These are phyloP conservation scores for Raphanus raphanistrum DNA, from an alignment of 345 rosid species.

Conservation along the genomic window DNA sequence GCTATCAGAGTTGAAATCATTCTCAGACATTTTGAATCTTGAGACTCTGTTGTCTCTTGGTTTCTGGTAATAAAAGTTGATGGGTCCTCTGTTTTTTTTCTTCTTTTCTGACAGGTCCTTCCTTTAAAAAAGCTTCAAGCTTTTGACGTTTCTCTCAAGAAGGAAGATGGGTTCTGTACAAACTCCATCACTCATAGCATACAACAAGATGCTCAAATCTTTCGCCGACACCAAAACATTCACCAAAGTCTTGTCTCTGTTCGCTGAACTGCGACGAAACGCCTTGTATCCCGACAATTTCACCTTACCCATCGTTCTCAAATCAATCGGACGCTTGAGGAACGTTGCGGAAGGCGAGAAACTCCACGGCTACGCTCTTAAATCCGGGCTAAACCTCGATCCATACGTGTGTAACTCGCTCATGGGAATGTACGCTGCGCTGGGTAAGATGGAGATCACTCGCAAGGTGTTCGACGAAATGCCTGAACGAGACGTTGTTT, in stretches of 20 bases:
- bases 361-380: conserved; percentile 56
- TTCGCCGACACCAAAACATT: conserved; percentile 44
- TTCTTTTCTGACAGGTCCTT: too few relatives aligned
- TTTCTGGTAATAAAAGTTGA: too few relatives aligned
- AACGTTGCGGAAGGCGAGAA: conserved; percentile 45
- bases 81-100: too few relatives aligned
- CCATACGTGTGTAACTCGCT: conserved; percentile 61
- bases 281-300: conserved; percentile 72
- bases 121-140: background rate
- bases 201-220: conserved; percentile 65
- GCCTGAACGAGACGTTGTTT: conserved; percentile 62
- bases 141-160: background rate
- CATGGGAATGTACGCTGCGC: conserved; percentile 62
- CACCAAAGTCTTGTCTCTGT: conserved; percentile 48
- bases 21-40: too few relatives aligned
- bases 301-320: conserved; percentile 66
- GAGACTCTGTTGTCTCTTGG: too few relatives aligned
- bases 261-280: conserved; percentile 47
- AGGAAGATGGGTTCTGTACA: conserved; percentile 22
- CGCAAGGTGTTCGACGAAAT: conserved; percentile 65
- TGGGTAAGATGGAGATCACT: conserved; percentile 41
- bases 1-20: too few relatives aligned
- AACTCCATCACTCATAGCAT: conserved; percentile 45
- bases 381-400: conserved; percentile 60
- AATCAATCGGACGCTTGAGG: conserved; percentile 44